Conservation (phyloP, 2,329 filamentous ascomycete genomes). For the Alternaria longipes region DNA sequence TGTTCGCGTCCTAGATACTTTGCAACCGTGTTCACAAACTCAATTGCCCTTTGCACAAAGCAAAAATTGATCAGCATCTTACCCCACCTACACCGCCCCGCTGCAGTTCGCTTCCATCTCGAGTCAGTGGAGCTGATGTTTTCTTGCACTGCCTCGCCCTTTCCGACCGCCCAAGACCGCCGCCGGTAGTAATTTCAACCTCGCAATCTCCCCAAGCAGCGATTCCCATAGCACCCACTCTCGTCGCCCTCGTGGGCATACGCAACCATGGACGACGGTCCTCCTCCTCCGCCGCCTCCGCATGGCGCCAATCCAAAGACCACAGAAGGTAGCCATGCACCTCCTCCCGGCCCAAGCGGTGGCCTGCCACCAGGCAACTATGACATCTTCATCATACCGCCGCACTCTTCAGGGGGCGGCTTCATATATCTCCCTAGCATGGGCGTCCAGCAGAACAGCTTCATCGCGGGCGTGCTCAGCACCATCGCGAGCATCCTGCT, state of each 20-base stretch:
- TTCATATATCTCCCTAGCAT: constrained; percentile 95
- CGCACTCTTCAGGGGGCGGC: constrained; percentile 85
- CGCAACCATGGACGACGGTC: constrained; percentile 52
- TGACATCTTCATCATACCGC: constrained; percentile 96
- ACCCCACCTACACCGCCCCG: constrained; percentile 14
- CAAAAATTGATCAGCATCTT: constrained; percentile 7
- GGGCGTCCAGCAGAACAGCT: constrained; percentile 86
- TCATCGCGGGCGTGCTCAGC: constrained; percentile 83
- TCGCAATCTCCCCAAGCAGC: constrained; percentile 10
- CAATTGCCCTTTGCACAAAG: constrained; percentile 14
- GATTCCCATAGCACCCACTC: constrained; percentile 24
- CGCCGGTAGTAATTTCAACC: constrained; percentile 9
- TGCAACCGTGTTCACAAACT: constrained; percentile 14
- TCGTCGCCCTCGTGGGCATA: constrained; percentile 36
- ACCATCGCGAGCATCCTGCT: constrained; percentile 77
- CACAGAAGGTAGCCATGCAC: constrained; percentile 44
- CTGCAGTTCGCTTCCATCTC: constrained; percentile 21
- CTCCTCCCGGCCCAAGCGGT: constrained; percentile 40
- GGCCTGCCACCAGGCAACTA: constrained; percentile 89
- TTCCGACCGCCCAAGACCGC: constrained; percentile 18
- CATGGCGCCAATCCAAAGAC: constrained; percentile 81
- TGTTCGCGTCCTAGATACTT: constrained; percentile 8
- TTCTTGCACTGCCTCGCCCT: constrained; percentile 31
- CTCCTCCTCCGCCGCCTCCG: constrained; percentile 82
- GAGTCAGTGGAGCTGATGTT: constrained; percentile 37